Evolutionary conservation across 2,329 filamentous ascomycete genomes (phyloP).

Genomic region (Diplodia corticola): DNA sequence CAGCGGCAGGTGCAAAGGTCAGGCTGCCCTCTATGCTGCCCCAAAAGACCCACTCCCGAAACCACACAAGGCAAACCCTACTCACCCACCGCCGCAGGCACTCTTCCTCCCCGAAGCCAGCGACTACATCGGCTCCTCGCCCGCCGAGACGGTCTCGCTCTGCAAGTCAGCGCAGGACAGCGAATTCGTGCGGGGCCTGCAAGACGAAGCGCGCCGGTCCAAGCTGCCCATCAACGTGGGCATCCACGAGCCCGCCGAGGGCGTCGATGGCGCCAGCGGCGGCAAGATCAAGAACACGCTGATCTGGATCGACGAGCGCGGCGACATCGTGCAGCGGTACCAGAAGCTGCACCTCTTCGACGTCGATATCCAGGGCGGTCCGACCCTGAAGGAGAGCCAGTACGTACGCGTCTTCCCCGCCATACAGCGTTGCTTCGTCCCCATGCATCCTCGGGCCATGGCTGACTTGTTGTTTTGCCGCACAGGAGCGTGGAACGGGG

Average conservation of each 20-base stretch:
- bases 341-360: conserved; percentile 94
- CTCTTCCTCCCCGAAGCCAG: conserved; percentile 91
- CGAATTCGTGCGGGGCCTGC: conserved; percentile 75
- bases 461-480: background rate
- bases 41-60: background rate
- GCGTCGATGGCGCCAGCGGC: conserved; percentile 42
- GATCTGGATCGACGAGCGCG: conserved; percentile 65
- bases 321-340: conserved; percentile 65
- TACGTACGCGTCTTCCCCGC: conserved; percentile 31
- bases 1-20: conserved; percentile 75
- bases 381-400: conserved; percentile 62
- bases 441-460: too few species aligned
- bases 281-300: conserved; percentile 62
- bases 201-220: conserved; percentile 63
- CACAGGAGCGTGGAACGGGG: conserved; percentile 66
- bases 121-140: conserved; percentile 77
- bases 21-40: too few species aligned
- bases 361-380: conserved; percentile 59
- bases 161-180: conserved; percentile 66
- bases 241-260: conserved; percentile 70
- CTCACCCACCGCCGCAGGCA: conserved; percentile 49
- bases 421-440: too few species aligned
- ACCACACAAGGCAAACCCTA: background rate
- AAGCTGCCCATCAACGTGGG: conserved; percentile 78
- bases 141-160: conserved; percentile 68